Conservation (phyloP, 2,329 filamentous ascomycete species). For the Shiraia sp. region DNA sequence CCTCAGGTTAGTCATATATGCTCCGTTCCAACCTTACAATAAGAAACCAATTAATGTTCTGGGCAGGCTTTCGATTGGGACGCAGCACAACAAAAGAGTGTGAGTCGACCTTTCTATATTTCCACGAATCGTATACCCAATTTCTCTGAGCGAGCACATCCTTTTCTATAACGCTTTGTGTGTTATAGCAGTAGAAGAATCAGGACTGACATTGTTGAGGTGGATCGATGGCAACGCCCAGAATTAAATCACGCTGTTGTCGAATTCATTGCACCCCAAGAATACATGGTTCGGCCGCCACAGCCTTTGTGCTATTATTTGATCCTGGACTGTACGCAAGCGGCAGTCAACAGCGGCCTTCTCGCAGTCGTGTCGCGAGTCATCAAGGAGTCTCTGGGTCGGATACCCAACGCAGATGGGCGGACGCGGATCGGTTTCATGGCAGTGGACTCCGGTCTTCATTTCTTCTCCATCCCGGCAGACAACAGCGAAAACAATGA, state of each 20-base stretch:
- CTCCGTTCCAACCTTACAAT: background rate
- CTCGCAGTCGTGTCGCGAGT: constrained; percentile 90
- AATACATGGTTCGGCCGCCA: constrained; percentile 98
- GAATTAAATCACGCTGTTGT: constrained; percentile 97
- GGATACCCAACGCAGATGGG: constrained; percentile 97
- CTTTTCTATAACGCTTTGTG: background rate
- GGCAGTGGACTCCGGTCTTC: constrained; percentile 89
- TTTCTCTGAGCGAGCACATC: no score
- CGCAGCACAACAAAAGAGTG: constrained; percentile 82
- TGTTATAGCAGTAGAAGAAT: background rate
- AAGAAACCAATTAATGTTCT: constrained; percentile 1
- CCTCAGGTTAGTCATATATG: constrained; percentile 62
- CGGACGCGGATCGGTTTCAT: constrained; percentile 93
- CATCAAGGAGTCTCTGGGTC: constrained; percentile 90
- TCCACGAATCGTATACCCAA: background rate
- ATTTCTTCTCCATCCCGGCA: constrained; percentile 94
- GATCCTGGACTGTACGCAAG: constrained; percentile 28
- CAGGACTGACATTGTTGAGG: constrained; percentile 2
- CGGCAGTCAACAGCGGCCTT: constrained; percentile 81
- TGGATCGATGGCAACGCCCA: constrained; percentile 84
- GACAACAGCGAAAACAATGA: constrained; percentile 84
- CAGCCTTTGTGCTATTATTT: constrained; percentile 64
- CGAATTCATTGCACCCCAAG: constrained; percentile 95
- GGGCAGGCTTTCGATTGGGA: constrained; percentile 89
- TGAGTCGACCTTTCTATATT: constrained; percentile 42